Base-by-base conservation (phyloP, 1,284 basidiomycete species). In the Pseudozyma pruni region DNA sequence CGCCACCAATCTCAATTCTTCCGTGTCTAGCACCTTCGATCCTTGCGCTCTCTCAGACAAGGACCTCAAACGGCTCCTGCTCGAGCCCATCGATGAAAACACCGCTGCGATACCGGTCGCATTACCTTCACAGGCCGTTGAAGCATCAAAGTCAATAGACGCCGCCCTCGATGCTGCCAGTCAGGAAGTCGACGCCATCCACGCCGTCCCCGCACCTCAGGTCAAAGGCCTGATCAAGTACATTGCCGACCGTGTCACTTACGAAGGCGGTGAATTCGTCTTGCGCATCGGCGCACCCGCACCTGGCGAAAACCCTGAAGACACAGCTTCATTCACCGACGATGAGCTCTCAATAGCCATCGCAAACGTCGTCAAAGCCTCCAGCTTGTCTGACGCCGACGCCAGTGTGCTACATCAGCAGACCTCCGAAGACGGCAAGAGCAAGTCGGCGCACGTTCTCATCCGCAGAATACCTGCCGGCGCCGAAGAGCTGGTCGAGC, bases 401-500 rank as follows among this genome's bases (percentile, higher is more conserved):
- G 58, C 70, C n/a, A 61, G 51, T 17, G 35, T 73, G 1, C 63
- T 78, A 7, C 60, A 66, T n/a, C 42, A 57, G 57, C 55, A 64
- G 23, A 22, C 50, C 8, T n/a, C 45, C n/a, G 17, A 44, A 5
- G 53, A 69, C 10, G 53, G 56, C 20, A 29, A 20, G 17, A 46
- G 35, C 42, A 59, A 50, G 14, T 56, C 59, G 9, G 69, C 75
- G 1, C 69, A 66, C 45, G 35, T 73, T 6, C 64, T 75, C 41
- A 62, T 76, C 7, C 62, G 75, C 23, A 60, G 69, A 41, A 75
- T 75, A 48, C 75, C 75, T 8, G 67, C 69, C 7, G 51, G 71
- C 7, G 83, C 80, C 1, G 76, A 83, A 45, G 83, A 84, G 55
- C 71, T 84, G 3, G 61, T 80, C 42, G 95, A 98, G 84, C 92